Conservation (phyloP, 163 green algal genomes). For the Prototheca stagnorum region DNA sequence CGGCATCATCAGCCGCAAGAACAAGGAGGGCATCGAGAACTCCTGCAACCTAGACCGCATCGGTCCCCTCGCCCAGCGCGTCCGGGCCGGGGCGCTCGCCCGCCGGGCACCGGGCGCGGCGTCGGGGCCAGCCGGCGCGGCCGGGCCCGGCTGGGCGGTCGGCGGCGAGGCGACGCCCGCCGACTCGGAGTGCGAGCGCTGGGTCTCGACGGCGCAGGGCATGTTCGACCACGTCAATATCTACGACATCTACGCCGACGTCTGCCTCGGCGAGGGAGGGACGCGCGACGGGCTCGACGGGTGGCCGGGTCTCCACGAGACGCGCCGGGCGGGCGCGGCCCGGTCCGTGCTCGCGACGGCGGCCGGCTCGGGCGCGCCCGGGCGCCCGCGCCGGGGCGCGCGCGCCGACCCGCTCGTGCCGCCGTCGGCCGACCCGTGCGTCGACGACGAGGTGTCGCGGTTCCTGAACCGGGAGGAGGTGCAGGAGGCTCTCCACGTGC, state of each 20-base stretch:
- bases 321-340: too few species aligned
- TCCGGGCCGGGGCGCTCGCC: background rate
- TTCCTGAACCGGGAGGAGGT: constrained; percentile 60
- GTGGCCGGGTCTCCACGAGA: background rate
- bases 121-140: too few species aligned
- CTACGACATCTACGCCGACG: constrained; percentile 62
- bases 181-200: constrained; percentile 11
- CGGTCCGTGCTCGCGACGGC: too few species aligned
- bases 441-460: constrained; percentile 44
- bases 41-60: constrained; percentile 51
- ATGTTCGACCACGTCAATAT: constrained; percentile 42
- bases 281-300: too few species aligned
- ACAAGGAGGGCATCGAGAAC: constrained; percentile 21
- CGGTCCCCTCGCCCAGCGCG: constrained; percentile 16
- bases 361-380: too few species aligned
- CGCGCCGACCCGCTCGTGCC: background rate
- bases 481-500: constrained; percentile 30
- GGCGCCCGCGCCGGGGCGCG: background rate
- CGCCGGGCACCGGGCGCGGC: constrained; percentile 38
- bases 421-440: constrained; percentile 35
- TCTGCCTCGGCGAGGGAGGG: constrained; percentile 30
- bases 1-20: constrained; percentile 39
- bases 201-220: constrained; percentile 7
- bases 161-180: background rate
- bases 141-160: background rate